These are phyloP conservation scores for Corylus avellana DNA, from an alignment of 306 rosid species.

Conservation along the genomic window DNA sequence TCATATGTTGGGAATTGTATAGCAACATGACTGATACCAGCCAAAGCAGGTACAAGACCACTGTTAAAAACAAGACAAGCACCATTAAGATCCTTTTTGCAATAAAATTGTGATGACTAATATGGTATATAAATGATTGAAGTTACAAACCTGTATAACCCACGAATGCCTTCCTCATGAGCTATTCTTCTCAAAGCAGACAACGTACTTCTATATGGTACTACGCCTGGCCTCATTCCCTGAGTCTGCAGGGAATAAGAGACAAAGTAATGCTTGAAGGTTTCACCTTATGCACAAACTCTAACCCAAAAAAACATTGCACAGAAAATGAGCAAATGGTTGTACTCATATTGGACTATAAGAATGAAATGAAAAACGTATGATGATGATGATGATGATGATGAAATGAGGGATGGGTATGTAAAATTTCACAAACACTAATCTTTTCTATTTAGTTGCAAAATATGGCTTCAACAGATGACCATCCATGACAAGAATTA, in stretches of 20 bases:
- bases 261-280: constrained; percentile 11
- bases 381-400: not conserved
- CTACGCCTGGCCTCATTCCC: constrained; percentile 74
- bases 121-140: constrained; percentile 3
- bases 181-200: constrained; percentile 89
- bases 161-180: constrained; percentile 89
- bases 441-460: not conserved
- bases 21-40: constrained; percentile 89
- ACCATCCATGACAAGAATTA: not conserved
- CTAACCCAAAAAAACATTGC: not conserved
- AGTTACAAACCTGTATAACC: constrained; percentile 72
- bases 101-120: constrained; percentile 15
- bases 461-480: not conserved
- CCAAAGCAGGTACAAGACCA: constrained; percentile 92
- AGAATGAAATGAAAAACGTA: not conserved
- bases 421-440: not conserved
- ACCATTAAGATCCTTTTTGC: constrained; percentile 14
- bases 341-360: not conserved
- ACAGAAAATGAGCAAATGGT: not conserved
- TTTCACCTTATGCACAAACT: not conserved
- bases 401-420: not conserved
- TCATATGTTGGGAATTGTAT: constrained; percentile 86
- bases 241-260: constrained; percentile 62
- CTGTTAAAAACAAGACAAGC: constrained; percentile 41
- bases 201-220: constrained; percentile 67